These are phyloP conservation scores for Microdochium trichocladiopsis DNA, from an alignment of 2,329 filamentous ascomycete species.

Conservation along the genomic window DNA sequence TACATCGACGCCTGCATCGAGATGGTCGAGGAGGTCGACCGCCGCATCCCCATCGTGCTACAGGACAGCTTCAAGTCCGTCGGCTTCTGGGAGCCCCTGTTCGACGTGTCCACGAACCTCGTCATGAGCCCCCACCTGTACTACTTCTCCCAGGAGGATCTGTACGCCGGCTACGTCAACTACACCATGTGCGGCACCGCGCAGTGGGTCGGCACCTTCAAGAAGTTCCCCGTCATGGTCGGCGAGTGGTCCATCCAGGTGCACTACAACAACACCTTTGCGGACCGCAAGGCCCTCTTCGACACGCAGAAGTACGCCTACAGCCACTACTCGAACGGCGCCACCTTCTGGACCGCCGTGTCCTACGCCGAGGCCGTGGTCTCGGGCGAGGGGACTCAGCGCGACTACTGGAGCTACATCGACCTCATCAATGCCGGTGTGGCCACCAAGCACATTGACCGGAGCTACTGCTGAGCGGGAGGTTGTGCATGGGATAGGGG, in stretches of 20 bases:
- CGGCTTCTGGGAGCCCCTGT: conserved; percentile 18
- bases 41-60: conserved; percentile 22
- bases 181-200: neutral
- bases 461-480: neutral
- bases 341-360: conserved; percentile 19
- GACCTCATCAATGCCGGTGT: conserved; percentile 1
- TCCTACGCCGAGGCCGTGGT: conserved; percentile 5
- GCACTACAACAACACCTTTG: conserved; percentile 21
- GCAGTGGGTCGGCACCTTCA: neutral
- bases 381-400: conserved; percentile 6
- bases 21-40: conserved; percentile 14
- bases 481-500: too few relatives aligned
- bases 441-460: neutral
- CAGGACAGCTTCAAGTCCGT: conserved; percentile 19
- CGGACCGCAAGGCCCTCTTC: conserved; percentile 15
- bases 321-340: conserved; percentile 20
- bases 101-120: conserved; percentile 14
- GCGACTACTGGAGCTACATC: conserved; percentile 4
- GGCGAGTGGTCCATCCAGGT: conserved; percentile 26
- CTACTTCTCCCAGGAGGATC: conserved; percentile 10
- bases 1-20: conserved; percentile 22
- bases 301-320: conserved; percentile 24
- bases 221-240: conserved; percentile 22
- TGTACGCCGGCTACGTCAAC: neutral
- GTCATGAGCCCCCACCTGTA: conserved; percentile 22